These are phyloP conservation scores for Scytalidium sp. DNA, from an alignment of 2,329 filamentous ascomycete species.

Conservation along the genomic window DNA sequence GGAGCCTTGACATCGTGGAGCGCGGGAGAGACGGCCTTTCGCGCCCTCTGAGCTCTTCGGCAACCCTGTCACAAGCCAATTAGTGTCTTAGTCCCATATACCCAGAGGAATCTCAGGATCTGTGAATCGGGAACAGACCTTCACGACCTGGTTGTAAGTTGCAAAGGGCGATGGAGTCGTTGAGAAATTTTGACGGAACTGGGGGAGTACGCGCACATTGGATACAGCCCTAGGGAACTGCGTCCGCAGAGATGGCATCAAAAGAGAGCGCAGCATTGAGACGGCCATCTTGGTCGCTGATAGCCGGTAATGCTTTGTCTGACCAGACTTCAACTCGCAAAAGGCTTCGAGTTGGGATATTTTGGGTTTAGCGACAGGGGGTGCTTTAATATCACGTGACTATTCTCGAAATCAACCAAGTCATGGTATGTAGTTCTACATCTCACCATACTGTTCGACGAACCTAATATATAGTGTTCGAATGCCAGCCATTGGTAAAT, in stretches of 20 bases:
- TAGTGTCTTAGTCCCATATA: not conserved
- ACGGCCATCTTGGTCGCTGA: slow-evolving; percentile 15
- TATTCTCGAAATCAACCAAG: too few relatives aligned
- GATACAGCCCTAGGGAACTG: slow-evolving; percentile 6
- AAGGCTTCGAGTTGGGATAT: not conserved
- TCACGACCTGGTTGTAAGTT: slow-evolving; percentile 28
- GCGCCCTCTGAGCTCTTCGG: slow-evolving; percentile 73
- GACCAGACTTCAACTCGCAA: not conserved
- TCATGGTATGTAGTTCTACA: too few relatives aligned
- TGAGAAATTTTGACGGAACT: slow-evolving; percentile 21
- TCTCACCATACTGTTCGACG: too few relatives aligned
- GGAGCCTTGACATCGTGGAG: slow-evolving; percentile 67
- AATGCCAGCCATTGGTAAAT: too few relatives aligned
- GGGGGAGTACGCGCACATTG: slow-evolving; percentile 3
- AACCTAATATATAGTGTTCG: too few relatives aligned
- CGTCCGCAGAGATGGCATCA: slow-evolving; percentile 19
- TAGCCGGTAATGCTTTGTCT: not conserved
- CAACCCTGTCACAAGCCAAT: slow-evolving; percentile 49
- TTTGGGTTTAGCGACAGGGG: not conserved
- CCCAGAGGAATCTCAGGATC: not conserved
- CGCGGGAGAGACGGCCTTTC: slow-evolving; percentile 85
- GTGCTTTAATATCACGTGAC: not conserved
- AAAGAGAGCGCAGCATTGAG: slow-evolving; percentile 20
- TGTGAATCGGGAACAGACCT: slow-evolving; percentile 11
- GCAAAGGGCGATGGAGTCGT: slow-evolving; percentile 22